Evolutionary conservation across 2,329 filamentous ascomycete genomes (phyloP), one percentile per base, ranked within the genome.

Genomic region (Botrytis hyacinthi): DNA sequence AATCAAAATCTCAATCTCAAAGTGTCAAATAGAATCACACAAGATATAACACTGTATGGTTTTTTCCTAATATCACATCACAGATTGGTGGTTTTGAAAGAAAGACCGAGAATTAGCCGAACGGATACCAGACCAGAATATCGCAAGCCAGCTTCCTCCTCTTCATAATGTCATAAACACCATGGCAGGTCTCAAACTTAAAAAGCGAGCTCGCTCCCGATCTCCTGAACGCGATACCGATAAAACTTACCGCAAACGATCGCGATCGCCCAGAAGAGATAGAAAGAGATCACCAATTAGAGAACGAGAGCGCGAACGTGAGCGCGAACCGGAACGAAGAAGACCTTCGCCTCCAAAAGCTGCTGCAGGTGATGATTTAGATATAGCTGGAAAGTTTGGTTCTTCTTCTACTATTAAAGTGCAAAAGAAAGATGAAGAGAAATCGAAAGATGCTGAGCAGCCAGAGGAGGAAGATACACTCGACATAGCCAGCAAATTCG

Each of bases 261-360:
- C 71, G 51, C 62, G 51, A 72, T 72, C 71, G n/a, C 71, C 71
- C 22, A 70, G 75, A 44, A 82, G 83, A 78, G 80, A 81, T 75
- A 79, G 83, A 78, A 86, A 83, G 77, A 82, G 83, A 70, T 86
- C 84, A 10, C 84, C 84, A 20, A 77, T 77, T 71, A 71, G 76
- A 76, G 68, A 71, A 65, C 84, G 86, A 71, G 73, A 76, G 67
- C 71, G 76, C 75, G 68, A 71, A 65, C 84, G 86, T 72, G 73
- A 76, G 67, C 71, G 76, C 75, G 68, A 71, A 29, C 77, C 76
- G 29, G 75, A 82, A 73, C 82, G 87, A 73, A 83, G 87, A 75
- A 87, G 88, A 70, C 89, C 89, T 74, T 80, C 84, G 65, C 84
- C 79, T 70, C 83, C 83, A 77, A 37, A 20, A 69, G 54, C 69